These are phyloP conservation scores for Colletotrichum truncatum DNA, from an alignment of 2,329 filamentous ascomycete genomes.

Conservation along the genomic window DNA sequence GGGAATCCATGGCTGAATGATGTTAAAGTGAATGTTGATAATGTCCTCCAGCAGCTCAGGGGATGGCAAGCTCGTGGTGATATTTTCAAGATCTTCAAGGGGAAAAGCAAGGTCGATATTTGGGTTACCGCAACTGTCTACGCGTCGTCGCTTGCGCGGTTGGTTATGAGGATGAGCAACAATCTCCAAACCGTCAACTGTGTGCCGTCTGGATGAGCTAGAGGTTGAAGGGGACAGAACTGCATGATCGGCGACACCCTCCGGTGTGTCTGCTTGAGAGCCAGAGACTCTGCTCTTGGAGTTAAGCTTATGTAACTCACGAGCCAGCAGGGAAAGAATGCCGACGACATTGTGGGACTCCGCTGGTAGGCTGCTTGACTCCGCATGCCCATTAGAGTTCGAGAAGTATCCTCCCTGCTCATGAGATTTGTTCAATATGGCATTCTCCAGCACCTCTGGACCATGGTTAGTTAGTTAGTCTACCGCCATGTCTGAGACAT, in stretches of 20 bases:
- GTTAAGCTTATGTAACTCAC: conserved; percentile 33
- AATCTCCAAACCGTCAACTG: conserved; percentile 4
- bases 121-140: conserved; percentile 36
- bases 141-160: conserved; percentile 32
- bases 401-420: not conserved
- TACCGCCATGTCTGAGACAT: not conserved
- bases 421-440: conserved; percentile 18
- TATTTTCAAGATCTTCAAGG: conserved; percentile 35
- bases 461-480: not conserved
- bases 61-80: conserved; percentile 36
- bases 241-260: not conserved
- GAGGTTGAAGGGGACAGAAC: conserved; percentile 18
- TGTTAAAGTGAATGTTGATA: conserved; percentile 42
- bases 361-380: not conserved
- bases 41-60: conserved; percentile 31
- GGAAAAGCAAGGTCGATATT: conserved; percentile 32
- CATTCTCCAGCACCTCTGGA: conserved; percentile 28
- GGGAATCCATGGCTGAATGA: conserved; percentile 52
- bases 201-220: conserved; percentile 7
- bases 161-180: conserved; percentile 18
- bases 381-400: not conserved
- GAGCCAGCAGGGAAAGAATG: conserved; percentile 32
- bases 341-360: conserved; percentile 30
- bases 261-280: conserved; percentile 3
- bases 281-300: not conserved